Evolutionary conservation across 2,329 filamentous ascomycete species (phyloP), one percentile per base, ranked within the genome.

Genomic region (Fusarium nodosum): DNA sequence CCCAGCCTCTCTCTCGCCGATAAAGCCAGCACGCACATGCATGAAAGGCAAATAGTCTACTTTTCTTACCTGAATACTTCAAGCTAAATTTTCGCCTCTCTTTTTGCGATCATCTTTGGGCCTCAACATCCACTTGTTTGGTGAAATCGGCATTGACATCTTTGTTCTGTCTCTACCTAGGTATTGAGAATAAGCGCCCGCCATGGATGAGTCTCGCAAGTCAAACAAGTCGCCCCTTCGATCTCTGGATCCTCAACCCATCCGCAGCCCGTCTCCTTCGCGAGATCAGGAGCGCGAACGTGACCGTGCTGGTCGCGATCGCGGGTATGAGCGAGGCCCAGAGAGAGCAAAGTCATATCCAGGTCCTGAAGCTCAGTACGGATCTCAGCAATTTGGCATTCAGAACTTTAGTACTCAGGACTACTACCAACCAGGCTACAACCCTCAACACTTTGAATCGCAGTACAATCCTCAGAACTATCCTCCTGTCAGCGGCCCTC

Each of bases 191-290:
- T 20, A 38, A 64, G 20, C 45, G 36, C 53, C 52, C 60, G 26
- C 38, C 41, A 71, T 71, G 68, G 52, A 66, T 44, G 67, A 73
- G 26, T 63, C 69, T 50, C 69, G 69, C 56, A 69, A 66, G 36
- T 59, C 67, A 38, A 64, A 64, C 56, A 72, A 69, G 56, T 68
- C 69, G 59, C 73, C 73, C 45, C 69, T 77, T 51, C 56, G 67
- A 45, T 59, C 72, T 50, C 45, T 77, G 41, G 74, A 76, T 60
- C 75, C 75, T 63, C 75, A 69, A 42, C 75, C 75, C 10, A 60
- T 75, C 10, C 71, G 70, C 18, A 74, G 61, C 47, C 72, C 67
- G 7, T 75, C 74, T 30, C 73, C 76, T 22, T 51, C 72, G 22
- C 64, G 67, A 30, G 62, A 58, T 12, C 44, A 56, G 44, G 62